phyloP scores from a whole-genome alignment of 208 protist genomes.

The Sergeia podlipaevii region DNA sequence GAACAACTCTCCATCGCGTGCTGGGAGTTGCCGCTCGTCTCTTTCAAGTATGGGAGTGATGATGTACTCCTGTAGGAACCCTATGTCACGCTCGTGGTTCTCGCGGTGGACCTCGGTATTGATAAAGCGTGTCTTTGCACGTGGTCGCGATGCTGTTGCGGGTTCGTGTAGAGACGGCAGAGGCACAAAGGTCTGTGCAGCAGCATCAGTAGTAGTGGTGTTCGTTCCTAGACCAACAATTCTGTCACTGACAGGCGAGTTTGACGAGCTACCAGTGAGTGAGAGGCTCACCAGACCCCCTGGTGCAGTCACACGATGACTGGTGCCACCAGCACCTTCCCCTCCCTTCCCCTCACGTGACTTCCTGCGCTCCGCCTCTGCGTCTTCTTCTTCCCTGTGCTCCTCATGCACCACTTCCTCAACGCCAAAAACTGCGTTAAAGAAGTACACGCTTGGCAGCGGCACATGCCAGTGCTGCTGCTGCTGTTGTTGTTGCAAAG shows the following conservation, averaged over 20 bases:
- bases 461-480: not conserved
- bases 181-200: not conserved
- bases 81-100: slow-evolving; percentile 25
- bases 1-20: slow-evolving; percentile 60
- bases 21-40: slow-evolving; percentile 46
- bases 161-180: not conserved
- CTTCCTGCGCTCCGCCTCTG: not conserved
- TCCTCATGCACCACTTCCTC: not conserved
- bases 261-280: no score
- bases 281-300: no score
- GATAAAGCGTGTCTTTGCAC: not conserved
- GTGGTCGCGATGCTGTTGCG: no score
- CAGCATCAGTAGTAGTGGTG: no score
- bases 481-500: not conserved
- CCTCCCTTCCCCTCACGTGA: not conserved
- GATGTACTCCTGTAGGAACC: slow-evolving; percentile 66
- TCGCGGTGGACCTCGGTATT: slow-evolving; percentile 32
- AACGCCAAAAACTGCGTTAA: slow-evolving; percentile 27
- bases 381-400: not conserved
- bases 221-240: no score
- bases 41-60: slow-evolving; percentile 46
- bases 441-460: slow-evolving; percentile 43
- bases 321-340: not conserved
- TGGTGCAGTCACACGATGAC: slow-evolving; percentile 1
- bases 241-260: no score